Percentiles rank a stretch among this genome's conserved stretches.
Evolutionary conservation across 2,329 filamentous ascomycete species (phyloP).

Genomic region (Setomelanomma holmii): DNA sequence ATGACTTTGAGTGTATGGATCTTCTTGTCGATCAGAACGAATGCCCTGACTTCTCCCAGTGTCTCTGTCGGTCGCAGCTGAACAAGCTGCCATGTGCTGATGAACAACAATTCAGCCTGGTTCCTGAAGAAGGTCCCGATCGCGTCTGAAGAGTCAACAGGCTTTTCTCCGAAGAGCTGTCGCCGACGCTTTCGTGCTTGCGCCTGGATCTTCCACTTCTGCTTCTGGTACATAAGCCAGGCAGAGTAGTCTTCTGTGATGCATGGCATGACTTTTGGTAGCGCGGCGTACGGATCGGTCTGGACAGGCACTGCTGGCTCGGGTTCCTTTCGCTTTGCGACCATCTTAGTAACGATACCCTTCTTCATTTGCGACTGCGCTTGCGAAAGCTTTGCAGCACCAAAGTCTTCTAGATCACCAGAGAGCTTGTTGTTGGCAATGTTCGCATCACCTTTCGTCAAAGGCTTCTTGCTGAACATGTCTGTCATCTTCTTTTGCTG

Average conservation of each 20-base stretch:
- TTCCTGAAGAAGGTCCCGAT: constrained; percentile 83
- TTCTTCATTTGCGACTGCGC: constrained; percentile 49
- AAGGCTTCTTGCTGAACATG: constrained; percentile 76
- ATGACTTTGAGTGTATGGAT: constrained; percentile 87
- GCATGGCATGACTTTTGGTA: constrained; percentile 84
- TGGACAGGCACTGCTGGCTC: constrained; percentile 61
- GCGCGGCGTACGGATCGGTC: constrained; percentile 78
- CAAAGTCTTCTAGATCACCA: constrained; percentile 82
- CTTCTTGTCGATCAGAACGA: constrained; percentile 92
- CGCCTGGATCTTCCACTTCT: constrained; percentile 98
- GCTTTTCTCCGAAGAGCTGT: constrained; percentile 90
- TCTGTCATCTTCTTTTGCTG: constrained; percentile 99
- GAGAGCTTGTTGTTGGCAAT: constrained; percentile 63
- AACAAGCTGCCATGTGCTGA: constrained; percentile 92
- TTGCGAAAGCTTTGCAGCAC: constrained; percentile 60
- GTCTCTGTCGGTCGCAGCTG: constrained; percentile 83
- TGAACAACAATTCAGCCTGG: constrained; percentile 88
- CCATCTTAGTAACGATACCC: constrained; percentile 53
- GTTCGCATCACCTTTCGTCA: constrained; percentile 75
- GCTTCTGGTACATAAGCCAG: constrained; percentile 93
- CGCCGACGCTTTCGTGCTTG: constrained; percentile 83
- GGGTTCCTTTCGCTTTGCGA: constrained; percentile 57
- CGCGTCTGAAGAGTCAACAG: constrained; percentile 65
- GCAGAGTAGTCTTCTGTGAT: constrained; percentile 85
- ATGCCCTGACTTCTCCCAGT: constrained; percentile 85